Evolutionary conservation across 441 rosid species (phyloP).

Genomic region (Viola pubescens): DNA sequence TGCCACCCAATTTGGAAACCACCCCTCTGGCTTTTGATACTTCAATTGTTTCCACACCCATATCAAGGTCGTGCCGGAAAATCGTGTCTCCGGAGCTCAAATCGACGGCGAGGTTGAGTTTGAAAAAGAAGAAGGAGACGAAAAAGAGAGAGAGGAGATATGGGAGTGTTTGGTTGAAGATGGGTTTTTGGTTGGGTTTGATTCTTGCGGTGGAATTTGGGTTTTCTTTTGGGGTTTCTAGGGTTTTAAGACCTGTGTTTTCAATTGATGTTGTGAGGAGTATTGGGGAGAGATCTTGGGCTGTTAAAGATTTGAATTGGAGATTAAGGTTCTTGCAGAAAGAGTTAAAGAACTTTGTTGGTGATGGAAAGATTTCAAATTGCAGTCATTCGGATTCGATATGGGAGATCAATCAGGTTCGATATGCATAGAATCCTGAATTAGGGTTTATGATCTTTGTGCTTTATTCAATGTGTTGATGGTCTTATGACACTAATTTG

Average conservation of each 20-base stretch:
- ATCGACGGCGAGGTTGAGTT: conserved; percentile 31
- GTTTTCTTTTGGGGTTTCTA: conserved; percentile 29
- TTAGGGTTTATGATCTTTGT: neutral
- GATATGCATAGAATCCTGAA: neutral
- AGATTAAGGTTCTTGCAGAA: conserved; percentile 44
- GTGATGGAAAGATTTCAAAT: conserved; percentile 31
- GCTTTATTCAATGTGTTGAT: no score
- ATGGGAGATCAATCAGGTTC: conserved; percentile 71
- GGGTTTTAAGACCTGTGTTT: conserved; percentile 36
- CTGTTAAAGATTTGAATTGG: conserved; percentile 26
- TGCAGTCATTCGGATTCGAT: conserved; percentile 44
- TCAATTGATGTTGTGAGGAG: conserved; percentile 38
- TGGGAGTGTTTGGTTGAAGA: conserved; percentile 18
- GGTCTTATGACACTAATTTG: neutral
- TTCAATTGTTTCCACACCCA: conserved; percentile 45
- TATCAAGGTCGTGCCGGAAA: conserved; percentile 25
- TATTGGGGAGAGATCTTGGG: conserved; percentile 40
- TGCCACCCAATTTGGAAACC: conserved; percentile 16
- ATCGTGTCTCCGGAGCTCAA: conserved; percentile 35
- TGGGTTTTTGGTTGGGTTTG: conserved; percentile 29
- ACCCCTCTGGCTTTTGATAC: conserved; percentile 57
- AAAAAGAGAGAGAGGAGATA: conserved; percentile 7
- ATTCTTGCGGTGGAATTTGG: conserved; percentile 36
- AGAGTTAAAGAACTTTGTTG: conserved; percentile 35
- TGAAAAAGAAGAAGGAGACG: conserved; percentile 20